Percentiles rank a stretch among this genome's conserved stretches.
Evolutionary conservation across 2,329 filamentous ascomycete species (phyloP).

Genomic region (Colletotrichum salicis): DNA sequence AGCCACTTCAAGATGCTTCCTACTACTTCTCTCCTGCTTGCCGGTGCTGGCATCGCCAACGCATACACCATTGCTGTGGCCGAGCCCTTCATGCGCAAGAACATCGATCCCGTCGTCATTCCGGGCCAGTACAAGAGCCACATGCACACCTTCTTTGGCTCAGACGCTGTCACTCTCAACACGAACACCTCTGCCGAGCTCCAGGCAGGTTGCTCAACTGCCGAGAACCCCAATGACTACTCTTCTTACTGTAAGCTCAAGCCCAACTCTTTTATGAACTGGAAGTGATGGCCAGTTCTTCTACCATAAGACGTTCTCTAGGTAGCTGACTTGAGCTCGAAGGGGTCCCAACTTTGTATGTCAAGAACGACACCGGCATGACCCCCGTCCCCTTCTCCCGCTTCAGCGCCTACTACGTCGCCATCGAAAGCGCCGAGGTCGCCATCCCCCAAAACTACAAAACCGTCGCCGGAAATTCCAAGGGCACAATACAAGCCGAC

Average conservation of each 20-base stretch:
- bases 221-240: conserved; percentile 58
- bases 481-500: conserved; percentile 42
- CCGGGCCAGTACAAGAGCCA: conserved; percentile 46
- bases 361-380: conserved; percentile 45
- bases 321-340: neutral
- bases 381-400: conserved; percentile 47
- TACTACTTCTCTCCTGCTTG: conserved; percentile 22
- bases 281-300: too few species aligned
- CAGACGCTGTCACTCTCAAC: conserved; percentile 45
- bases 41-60: conserved; percentile 32
- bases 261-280: neutral
- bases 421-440: conserved; percentile 53
- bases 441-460: conserved; percentile 55
- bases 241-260: conserved; percentile 52
- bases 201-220: conserved; percentile 55
- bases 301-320: too few species aligned
- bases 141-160: conserved; percentile 49
- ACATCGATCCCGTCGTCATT: conserved; percentile 46
- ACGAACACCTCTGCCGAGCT: conserved; percentile 44
- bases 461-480: conserved; percentile 53
- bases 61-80: conserved; percentile 40
- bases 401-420: conserved; percentile 59
- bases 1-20: conserved; percentile 10
- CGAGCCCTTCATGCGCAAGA: conserved; percentile 45
- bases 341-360: conserved; percentile 54